A percentile compares a stretch with the other conserved stretches of the same genome.
These are phyloP conservation scores for Linum usitatissimum DNA, from an alignment of 345 rosid species.

Conservation along the genomic window DNA sequence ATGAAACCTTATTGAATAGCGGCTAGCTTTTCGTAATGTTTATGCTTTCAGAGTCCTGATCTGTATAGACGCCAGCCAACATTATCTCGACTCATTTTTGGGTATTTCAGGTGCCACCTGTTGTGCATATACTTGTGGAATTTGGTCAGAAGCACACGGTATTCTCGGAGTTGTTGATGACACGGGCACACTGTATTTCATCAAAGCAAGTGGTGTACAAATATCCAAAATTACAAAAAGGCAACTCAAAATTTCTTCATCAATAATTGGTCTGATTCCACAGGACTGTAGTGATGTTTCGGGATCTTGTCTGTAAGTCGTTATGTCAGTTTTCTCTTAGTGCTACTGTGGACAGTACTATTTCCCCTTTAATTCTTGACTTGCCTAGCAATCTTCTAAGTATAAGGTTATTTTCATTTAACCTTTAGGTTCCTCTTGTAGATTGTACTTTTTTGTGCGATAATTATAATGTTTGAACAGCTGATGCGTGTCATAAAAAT, in stretches of 20 bases:
- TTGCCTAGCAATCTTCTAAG: too few relatives aligned
- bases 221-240: conserved; percentile 45
- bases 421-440: too few relatives aligned
- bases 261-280: conserved; percentile 56
- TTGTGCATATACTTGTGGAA: conserved; percentile 51
- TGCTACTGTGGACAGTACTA: not conserved
- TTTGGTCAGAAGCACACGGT: conserved; percentile 79
- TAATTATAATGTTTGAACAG: not conserved
- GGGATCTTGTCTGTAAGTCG: conserved; percentile 59
- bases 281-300: conserved; percentile 32
- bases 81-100: conserved; percentile 11
- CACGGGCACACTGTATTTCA: conserved; percentile 50
- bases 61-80: not conserved
- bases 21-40: not conserved
- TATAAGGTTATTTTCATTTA: too few relatives aligned
- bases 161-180: conserved; percentile 71
- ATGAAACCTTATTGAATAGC: not conserved
- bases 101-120: conserved; percentile 36
- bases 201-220: conserved; percentile 79
- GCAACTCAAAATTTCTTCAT: conserved; percentile 48
- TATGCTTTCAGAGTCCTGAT: not conserved
- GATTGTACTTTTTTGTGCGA: not conserved
- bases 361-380: not conserved
- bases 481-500: conserved; percentile 16
- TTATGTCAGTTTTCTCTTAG: not conserved